These are phyloP conservation scores for Cyberlindnera mrakii DNA, from an alignment of 805 yeast species.

Conservation along the genomic window DNA sequence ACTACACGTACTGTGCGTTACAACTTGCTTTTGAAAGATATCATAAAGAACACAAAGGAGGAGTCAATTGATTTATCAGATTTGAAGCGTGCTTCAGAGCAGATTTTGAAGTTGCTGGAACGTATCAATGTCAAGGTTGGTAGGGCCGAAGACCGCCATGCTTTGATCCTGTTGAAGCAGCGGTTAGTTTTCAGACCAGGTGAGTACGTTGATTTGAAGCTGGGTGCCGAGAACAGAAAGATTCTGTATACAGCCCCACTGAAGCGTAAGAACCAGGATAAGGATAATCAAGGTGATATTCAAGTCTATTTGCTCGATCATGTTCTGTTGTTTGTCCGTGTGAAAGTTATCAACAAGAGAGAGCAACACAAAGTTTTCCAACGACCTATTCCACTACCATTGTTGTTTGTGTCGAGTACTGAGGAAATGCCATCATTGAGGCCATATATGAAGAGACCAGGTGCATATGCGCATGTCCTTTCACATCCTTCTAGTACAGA, in stretches of 20 bases:
- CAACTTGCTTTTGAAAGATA: constrained; percentile 76
- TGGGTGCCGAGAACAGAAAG: constrained; percentile 74
- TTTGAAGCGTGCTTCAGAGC: constrained; percentile 66
- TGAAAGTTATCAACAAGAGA: constrained; percentile 80
- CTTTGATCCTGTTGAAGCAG: constrained; percentile 80
- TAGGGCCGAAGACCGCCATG: constrained; percentile 87
- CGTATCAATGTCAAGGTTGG: constrained; percentile 81
- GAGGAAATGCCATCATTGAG: constrained; percentile 70
- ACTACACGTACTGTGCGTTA: constrained; percentile 95
- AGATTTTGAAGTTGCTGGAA: constrained; percentile 67
- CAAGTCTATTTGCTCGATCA: constrained; percentile 87
- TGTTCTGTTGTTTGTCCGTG: constrained; percentile 76
- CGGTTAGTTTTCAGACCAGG: constrained; percentile 75
- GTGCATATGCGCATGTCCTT: constrained; percentile 24
- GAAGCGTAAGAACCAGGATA: constrained; percentile 69
- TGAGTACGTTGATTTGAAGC: constrained; percentile 79
- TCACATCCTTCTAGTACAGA: constrained; percentile 19
- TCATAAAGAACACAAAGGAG: constrained; percentile 75
- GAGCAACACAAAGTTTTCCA: constrained; percentile 90
- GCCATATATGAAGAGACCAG: constrained; percentile 30
- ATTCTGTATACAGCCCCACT: constrained; percentile 74
- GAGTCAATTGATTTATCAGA: constrained; percentile 57
- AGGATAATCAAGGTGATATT: constrained; percentile 68
- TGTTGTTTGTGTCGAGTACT: constrained; percentile 66
- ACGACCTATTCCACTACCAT: constrained; percentile 77